These are phyloP conservation scores for Leccinum obscurum DNA, from an alignment of 768 basidiomycete species.

Conservation along the genomic window DNA sequence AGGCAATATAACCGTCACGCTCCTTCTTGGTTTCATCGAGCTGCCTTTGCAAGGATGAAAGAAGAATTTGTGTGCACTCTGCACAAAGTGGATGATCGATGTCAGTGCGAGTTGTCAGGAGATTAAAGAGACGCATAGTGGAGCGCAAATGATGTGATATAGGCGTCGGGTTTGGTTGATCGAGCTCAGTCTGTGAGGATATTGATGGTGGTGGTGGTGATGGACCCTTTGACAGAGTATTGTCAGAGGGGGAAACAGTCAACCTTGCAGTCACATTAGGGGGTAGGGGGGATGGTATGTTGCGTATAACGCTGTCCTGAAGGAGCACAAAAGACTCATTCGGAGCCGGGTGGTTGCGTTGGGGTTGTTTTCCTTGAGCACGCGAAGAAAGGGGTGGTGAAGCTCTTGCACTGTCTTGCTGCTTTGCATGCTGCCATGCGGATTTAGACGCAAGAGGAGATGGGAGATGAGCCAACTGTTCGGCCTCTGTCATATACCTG, in stretches of 20 bases:
- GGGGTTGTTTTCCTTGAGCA: conserved; percentile 60
- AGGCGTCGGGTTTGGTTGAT: conserved; percentile 66
- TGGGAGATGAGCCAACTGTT: conserved; percentile 48
- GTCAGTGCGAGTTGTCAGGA: conserved; percentile 73
- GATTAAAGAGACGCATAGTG: conserved; percentile 70
- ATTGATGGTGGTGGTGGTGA: conserved; percentile 25
- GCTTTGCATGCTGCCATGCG: conserved; percentile 62
- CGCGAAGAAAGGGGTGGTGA: conserved; percentile 50
- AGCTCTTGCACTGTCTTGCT: conserved; percentile 33
- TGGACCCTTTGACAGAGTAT: conserved; percentile 25
- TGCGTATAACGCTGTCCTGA: conserved; percentile 77
- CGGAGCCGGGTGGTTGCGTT: conserved; percentile 54
- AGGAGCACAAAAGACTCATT: conserved; percentile 91
- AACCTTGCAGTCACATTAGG: conserved; percentile 46
- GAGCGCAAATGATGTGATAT: conserved; percentile 78
- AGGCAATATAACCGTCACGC: conserved; percentile 89
- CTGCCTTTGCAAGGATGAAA: conserved; percentile 72
- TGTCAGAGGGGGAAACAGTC: conserved; percentile 37
- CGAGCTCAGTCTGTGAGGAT: conserved; percentile 44
- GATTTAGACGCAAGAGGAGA: conserved; percentile 54
- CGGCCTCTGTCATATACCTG: conserved; percentile 40
- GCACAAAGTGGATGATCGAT: conserved; percentile 94
- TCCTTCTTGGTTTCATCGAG: conserved; percentile 91
- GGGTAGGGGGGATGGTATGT: conserved; percentile 59
- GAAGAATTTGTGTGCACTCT: conserved; percentile 86